These are phyloP conservation scores for Cryptosporidium baileyi DNA, from an alignment of 169 alveolate species.

Conservation along the genomic window DNA sequence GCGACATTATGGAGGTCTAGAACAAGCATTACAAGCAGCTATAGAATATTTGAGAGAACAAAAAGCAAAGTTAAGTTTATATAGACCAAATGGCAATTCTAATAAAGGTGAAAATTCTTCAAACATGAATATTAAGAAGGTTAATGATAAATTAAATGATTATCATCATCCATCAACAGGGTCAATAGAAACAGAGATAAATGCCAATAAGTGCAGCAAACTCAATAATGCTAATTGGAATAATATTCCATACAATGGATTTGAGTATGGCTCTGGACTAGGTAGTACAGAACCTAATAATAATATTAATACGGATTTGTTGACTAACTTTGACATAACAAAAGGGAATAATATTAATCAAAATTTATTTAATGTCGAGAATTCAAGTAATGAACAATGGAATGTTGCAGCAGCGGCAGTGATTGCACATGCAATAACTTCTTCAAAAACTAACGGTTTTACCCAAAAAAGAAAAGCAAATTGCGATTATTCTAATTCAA, in stretches of 20 bases:
- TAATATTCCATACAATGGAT: slow-evolving; percentile 53
- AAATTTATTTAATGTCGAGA: slow-evolving; percentile 21
- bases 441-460: slow-evolving; percentile 34
- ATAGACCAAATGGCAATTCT: slow-evolving; percentile 61
- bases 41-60: slow-evolving; percentile 55
- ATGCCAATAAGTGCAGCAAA: not conserved
- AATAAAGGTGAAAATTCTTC: slow-evolving; percentile 41
- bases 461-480: slow-evolving; percentile 53
- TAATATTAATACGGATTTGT: slow-evolving; percentile 17
- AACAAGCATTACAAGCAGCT: slow-evolving; percentile 63
- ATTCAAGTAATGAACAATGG: slow-evolving; percentile 61
- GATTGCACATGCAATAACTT: slow-evolving; percentile 59
- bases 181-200: slow-evolving; percentile 6
- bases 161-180: not conserved
- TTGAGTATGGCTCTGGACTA: slow-evolving; percentile 42
- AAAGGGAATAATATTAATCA: not conserved
- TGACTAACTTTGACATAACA: not conserved
- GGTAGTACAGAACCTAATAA: slow-evolving; percentile 24
- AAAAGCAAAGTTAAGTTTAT: slow-evolving; percentile 66
- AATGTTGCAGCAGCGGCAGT: slow-evolving; percentile 67
- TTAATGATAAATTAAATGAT: slow-evolving; percentile 50
- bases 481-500: slow-evolving; percentile 30
- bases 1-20: slow-evolving; percentile 62
- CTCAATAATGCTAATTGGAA: slow-evolving; percentile 15
- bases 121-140: slow-evolving; percentile 14